Evolutionary conservation across 805 yeast species (phyloP), one percentile per base, ranked within the genome.

Genomic region (Metschnikowia anglica): DNA sequence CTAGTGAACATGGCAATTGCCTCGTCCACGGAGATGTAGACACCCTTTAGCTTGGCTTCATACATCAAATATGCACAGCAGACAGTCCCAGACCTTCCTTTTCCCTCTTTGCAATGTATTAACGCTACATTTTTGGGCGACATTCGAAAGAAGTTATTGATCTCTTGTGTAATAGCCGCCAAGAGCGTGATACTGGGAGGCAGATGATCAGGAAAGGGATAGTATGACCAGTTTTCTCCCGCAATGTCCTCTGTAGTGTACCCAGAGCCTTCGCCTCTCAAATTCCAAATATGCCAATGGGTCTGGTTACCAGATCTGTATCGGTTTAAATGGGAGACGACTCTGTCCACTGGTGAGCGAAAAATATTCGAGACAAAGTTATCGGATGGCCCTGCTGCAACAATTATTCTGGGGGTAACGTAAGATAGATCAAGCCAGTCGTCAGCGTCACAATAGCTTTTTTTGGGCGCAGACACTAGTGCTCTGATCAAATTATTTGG

Each of bases 91-190:
- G 96, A 83, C 20, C 98, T 68, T 0, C 98, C 98, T 62, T 88
- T 89, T 0, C 98, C 98, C 50, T 87, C 86, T 55, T 85, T 81
- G 59, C 98, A 91, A 59, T 91, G 97, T 6, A 91, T 61, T 0
- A 86, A 72, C 0, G 86, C 89, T 2, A 84, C 80, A 42, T 75
- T 72, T 0, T 62, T 44, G 0, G 63, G 52, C 16, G 60, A 51
- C 12, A 32, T 30, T 1, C 48, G 34, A 19, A 85, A 54, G 48
- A 63, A 83, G 0, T 47, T 49, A 31, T 70, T 62, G 6, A 89
- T 74, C 1, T 71, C 73, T 12, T 60, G 56, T 0, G 80, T 67
- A 3, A 75, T 57, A 2, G 56, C 51, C 3, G 76, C 58, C 8
- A 90, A 55, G n/a, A 74, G 52, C 1, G 60, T 46, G 36, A 90